These are phyloP conservation scores for Corylus americana DNA, from an alignment of 306 rosid species.

Conservation along the genomic window DNA sequence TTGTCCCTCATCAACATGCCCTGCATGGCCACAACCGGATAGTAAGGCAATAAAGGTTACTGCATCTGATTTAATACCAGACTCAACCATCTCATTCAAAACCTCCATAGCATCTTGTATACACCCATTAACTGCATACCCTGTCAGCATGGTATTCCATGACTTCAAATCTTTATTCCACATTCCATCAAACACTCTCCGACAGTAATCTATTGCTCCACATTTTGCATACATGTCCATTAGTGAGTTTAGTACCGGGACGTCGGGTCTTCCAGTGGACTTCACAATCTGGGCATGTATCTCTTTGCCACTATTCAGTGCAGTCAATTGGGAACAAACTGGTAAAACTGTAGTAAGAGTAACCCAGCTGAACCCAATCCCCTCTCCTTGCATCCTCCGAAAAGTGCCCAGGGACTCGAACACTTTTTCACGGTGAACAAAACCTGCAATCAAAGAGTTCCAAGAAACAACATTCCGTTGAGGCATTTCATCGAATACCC, in stretches of 20 bases:
- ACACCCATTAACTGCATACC: conserved; percentile 52
- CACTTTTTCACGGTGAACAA: conserved; percentile 27
- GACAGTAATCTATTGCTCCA: conserved; percentile 52
- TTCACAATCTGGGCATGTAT: conserved; percentile 61
- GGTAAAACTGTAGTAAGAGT: conserved; percentile 55
- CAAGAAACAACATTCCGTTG: conserved; percentile 57
- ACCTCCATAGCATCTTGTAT: conserved; percentile 40
- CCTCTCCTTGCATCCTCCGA: conserved; percentile 51
- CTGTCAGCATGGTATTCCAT: conserved; percentile 61
- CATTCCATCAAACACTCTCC: conserved; percentile 46
- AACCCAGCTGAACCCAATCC: conserved; percentile 55
- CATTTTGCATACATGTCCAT: conserved; percentile 69
- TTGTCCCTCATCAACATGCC: conserved; percentile 40
- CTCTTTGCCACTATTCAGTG: conserved; percentile 56
- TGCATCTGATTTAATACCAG: conserved; percentile 42
- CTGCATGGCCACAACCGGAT: conserved; percentile 63
- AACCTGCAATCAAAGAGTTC: conserved; percentile 56
- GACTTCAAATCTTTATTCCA: conserved; percentile 49
- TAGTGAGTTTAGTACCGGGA: conserved; percentile 48
- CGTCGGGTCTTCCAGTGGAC: conserved; percentile 49
- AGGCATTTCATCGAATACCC: conserved; percentile 62
- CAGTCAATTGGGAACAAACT: conserved; percentile 45
- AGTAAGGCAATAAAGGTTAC: conserved; percentile 52
- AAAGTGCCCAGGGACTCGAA: conserved; percentile 43
- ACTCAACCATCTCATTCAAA: conserved; percentile 43